Conservation (phyloP, 129 eudicot species). For the Chrysanthemum makinoi region DNA sequence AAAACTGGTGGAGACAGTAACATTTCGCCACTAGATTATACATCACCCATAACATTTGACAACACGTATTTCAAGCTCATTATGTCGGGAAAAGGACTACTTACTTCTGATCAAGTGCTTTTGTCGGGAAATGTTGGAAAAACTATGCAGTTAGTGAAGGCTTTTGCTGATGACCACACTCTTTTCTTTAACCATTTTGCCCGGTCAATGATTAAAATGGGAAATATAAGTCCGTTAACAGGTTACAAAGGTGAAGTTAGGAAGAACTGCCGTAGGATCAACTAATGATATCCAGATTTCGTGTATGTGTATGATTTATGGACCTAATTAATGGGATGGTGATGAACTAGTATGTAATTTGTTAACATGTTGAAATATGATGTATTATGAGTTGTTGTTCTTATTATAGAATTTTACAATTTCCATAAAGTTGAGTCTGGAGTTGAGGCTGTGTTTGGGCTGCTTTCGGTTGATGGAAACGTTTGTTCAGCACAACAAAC, state of each 20-base stretch:
- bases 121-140: slow-evolving; percentile 55
- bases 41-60: slow-evolving; percentile 79
- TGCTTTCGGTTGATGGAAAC: slow-evolving; percentile 44
- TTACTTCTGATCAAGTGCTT: slow-evolving; percentile 76
- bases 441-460: slow-evolving; percentile 31
- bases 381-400: slow-evolving; percentile 13
- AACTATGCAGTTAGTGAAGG: slow-evolving; percentile 55
- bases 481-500: slow-evolving; percentile 37
- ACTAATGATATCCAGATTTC: slow-evolving; percentile 28
- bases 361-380: slow-evolving; percentile 17
- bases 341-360: slow-evolving; percentile 11
- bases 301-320: slow-evolving; percentile 16
- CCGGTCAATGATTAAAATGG: slow-evolving; percentile 70
- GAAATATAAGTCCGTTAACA: slow-evolving; percentile 50
- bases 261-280: slow-evolving; percentile 55
- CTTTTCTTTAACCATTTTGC: slow-evolving; percentile 60
- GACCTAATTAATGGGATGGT: slow-evolving; percentile 10
- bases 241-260: slow-evolving; percentile 71
- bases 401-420: neutral
- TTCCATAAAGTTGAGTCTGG: slow-evolving; percentile 21
- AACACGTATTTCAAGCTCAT: slow-evolving; percentile 87
- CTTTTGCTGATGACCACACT: slow-evolving; percentile 48
- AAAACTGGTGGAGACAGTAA: slow-evolving; percentile 67
- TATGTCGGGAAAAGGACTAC: slow-evolving; percentile 81
- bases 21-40: slow-evolving; percentile 66